Evolutionary conservation across 1,284 basidiomycete genomes (phyloP).

Genomic region (Leccinum insolens): DNA sequence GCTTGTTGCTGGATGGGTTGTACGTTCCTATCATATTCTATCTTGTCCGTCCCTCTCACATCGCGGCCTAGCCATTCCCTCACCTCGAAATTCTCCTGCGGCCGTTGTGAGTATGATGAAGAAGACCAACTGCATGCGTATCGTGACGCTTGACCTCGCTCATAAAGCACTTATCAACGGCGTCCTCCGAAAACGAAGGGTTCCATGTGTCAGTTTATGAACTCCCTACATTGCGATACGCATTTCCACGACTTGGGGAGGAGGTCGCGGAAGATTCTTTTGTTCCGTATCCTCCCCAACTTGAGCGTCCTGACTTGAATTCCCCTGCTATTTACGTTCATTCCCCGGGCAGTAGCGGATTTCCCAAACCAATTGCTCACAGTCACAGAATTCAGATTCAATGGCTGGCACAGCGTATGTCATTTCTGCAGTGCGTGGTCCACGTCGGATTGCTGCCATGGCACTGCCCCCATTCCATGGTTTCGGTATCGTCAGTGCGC

Average conservation of each 20-base stretch:
- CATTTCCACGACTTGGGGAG: conserved; percentile 37
- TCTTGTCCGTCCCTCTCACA: background rate
- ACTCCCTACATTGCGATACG: conserved; percentile 30
- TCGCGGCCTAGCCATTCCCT: conserved; percentile 35
- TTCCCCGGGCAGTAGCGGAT: conserved; percentile 43
- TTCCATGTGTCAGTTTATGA: conserved; percentile 24
- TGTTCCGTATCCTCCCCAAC: conserved; percentile 26
- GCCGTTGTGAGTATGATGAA: conserved; percentile 36
- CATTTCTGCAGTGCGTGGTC: background rate
- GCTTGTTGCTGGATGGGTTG: conserved; percentile 35
- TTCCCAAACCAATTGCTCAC: conserved; percentile 37
- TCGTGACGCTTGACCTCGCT: conserved; percentile 33
- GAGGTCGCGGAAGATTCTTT: conserved; percentile 33
- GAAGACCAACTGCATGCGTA: conserved; percentile 32
- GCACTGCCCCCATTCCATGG: conserved; percentile 30
- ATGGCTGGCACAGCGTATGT: conserved; percentile 19
- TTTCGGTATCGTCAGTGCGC: conserved; percentile 20
- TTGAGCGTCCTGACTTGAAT: conserved; percentile 14
- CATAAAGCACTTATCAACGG: conserved; percentile 31
- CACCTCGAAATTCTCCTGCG: conserved; percentile 35
- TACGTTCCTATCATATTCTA: conserved; percentile 7
- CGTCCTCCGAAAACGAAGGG: conserved; percentile 15
- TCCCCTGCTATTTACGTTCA: conserved; percentile 36
- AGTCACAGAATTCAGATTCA: conserved; percentile 28
- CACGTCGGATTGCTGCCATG: conserved; percentile 28